phyloP scores from a whole-genome alignment of 78 protist genomes.

The Neovahlkampfia damariscottae region DNA sequence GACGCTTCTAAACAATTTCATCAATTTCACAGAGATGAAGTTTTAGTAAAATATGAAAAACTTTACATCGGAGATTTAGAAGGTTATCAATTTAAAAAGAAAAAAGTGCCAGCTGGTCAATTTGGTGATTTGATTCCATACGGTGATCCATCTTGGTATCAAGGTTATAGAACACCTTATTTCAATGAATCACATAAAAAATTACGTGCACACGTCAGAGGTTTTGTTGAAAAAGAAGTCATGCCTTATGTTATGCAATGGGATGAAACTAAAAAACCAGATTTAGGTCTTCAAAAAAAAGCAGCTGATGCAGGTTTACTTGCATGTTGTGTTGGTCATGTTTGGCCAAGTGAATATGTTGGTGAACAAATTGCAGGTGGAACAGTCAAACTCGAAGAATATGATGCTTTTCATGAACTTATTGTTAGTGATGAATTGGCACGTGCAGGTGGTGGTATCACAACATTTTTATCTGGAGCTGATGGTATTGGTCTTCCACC shows the following conservation, averaged over 20 bases:
- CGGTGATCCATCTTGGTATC: background rate
- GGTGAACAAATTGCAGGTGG: conserved; percentile 11
- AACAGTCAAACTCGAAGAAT: background rate
- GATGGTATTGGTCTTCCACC: conserved; percentile 22
- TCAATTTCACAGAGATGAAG: conserved; percentile 17
- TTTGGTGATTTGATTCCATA: background rate
- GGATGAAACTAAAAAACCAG: conserved; percentile 3
- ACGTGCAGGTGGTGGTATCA: background rate
- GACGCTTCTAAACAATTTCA: conserved; percentile 18
- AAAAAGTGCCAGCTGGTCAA: background rate
- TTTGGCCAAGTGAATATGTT: background rate
- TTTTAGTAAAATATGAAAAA: conserved; percentile 15
- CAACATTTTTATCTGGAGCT: background rate
- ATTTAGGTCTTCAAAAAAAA: background rate
- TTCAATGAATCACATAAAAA: conserved; percentile 5
- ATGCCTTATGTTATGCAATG: background rate
- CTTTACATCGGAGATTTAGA: background rate
- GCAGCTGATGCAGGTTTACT: conserved; percentile 10
- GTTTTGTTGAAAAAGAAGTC: conserved; percentile 2
- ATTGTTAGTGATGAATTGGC: background rate
- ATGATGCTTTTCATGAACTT: background rate
- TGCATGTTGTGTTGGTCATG: background rate
- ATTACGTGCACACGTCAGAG: background rate
- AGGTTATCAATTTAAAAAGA: background rate
- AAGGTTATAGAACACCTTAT: conserved; percentile 7